phyloP scores from a whole-genome alignment of 257 asterid genomes.

The Apocynum venetum region DNA sequence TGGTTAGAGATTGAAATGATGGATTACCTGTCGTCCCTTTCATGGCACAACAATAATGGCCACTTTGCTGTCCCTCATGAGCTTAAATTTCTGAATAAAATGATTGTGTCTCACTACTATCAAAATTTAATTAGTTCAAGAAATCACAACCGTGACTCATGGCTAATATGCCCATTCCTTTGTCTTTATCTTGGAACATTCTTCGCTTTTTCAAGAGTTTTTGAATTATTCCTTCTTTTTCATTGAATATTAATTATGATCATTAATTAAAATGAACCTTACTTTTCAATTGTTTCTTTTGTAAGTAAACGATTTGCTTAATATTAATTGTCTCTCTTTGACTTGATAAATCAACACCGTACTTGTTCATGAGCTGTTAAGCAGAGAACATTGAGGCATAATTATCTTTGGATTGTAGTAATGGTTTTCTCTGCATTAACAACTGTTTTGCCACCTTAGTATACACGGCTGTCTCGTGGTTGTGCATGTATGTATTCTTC shows the following conservation, averaged over 20 bases:
- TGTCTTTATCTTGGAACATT: slow-evolving; percentile 5
- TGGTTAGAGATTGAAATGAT: slow-evolving; percentile 16
- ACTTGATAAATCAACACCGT: slow-evolving; percentile 1
- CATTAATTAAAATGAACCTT: background rate
- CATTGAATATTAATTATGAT: background rate
- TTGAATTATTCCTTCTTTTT: background rate
- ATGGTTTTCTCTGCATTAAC: background rate
- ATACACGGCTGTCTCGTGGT: background rate
- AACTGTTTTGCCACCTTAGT: background rate
- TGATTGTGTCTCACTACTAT: slow-evolving; percentile 18
- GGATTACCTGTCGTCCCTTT: slow-evolving; percentile 11
- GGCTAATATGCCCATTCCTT: background rate
- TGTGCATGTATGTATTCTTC: background rate
- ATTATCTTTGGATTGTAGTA: background rate
- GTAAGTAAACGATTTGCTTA: background rate
- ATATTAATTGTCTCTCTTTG: slow-evolving; percentile 2
- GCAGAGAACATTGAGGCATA: background rate
- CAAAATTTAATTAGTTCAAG: background rate
- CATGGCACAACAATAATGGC: slow-evolving; percentile 14
- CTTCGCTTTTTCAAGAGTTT: too few species aligned
- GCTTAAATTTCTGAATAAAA: slow-evolving; percentile 19
- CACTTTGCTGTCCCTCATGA: slow-evolving; percentile 8
- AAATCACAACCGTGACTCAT: background rate
- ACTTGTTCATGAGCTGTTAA: slow-evolving; percentile 7
- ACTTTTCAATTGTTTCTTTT: background rate